phyloP scores from a whole-genome alignment of 208 protist genomes.

The Leishmania gerbilli region DNA sequence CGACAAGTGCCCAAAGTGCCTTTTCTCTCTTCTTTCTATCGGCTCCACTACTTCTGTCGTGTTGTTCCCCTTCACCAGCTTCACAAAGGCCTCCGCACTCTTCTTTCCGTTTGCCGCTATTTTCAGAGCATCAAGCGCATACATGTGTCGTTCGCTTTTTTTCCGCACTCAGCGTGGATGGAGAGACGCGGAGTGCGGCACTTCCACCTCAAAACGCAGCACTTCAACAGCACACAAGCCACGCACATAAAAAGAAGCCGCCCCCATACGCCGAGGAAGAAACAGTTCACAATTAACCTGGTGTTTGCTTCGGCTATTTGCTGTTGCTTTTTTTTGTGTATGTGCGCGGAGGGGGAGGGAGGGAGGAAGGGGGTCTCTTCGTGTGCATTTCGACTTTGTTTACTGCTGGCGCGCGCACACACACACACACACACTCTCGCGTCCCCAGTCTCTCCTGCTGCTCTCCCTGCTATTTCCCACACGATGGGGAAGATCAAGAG shows the following conservation, averaged over 20 bases:
- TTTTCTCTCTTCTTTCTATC: background rate
- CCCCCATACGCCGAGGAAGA: background rate
- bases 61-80: background rate
- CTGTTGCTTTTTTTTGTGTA: background rate
- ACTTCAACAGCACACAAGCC: background rate
- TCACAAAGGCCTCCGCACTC: background rate
- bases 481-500: background rate
- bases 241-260: background rate
- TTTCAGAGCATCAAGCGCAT: background rate
- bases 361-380: background rate
- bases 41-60: background rate
- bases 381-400: background rate
- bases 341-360: too few species aligned
- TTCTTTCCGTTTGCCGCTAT: background rate
- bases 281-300: background rate
- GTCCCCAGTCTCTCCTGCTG: background rate
- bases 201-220: background rate
- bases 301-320: background rate
- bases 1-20: background rate
- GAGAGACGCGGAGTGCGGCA: background rate
- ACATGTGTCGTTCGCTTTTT: background rate
- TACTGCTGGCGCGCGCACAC: too few species aligned
- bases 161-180: background rate
- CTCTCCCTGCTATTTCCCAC: background rate
- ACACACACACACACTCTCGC: too few species aligned